Evolutionary conservation across 768 basidiomycete species (phyloP), one percentile per base, ranked within the genome.

Genomic region (Pisolithus microcarpus): DNA sequence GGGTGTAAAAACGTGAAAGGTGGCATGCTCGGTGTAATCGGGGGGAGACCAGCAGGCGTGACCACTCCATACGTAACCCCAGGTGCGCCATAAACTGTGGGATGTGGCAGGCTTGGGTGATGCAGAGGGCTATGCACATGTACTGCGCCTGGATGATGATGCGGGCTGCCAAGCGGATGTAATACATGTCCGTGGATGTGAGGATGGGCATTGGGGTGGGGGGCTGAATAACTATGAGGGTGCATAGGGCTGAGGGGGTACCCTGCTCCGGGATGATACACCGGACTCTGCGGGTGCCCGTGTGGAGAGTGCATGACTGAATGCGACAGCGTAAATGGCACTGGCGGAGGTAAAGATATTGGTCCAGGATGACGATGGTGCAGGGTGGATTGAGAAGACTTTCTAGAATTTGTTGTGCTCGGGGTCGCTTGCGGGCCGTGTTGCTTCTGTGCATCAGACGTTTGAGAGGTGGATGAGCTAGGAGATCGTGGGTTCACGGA

Each of bases 11-110:
- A 94, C 11, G 82, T 84, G 70, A 96, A 98, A 5, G 91, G 83
- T 1, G 95, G 95, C 94, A 98, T 97, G 53, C 87, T 88, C 0
- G 94, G 93, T n/a, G 94, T 96, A 61, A 96, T 91, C 1, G 90
- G 87, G 13, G 89, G 88, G n/a, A 92, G 70, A 0, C 88, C 87
- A 55, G 84, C 80, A n/a, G 85, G 85, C 9, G 86, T 89, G 54
- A 84, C 73, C 30, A 72, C 65, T 39, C 67, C 59, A 40, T 67
- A 67, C 43, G 67, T 63, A 24, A 60, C 50, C 36, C 53, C 51
- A 40, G 54, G 48, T 23, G 49, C 50, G 36, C 18, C 31, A 24
- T 46, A 45, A 46, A 52, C 46, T 58, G 61, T 16, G 57, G 58
- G 30, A 11, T 7, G 42, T 23, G 58, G 48, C 34, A 69, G 65